Percentiles rank a stretch among this genome's conserved stretches.
These are phyloP conservation scores for Vitellaria paradoxa DNA, from an alignment of 179 eudicot genomes.

Conservation along the genomic window DNA sequence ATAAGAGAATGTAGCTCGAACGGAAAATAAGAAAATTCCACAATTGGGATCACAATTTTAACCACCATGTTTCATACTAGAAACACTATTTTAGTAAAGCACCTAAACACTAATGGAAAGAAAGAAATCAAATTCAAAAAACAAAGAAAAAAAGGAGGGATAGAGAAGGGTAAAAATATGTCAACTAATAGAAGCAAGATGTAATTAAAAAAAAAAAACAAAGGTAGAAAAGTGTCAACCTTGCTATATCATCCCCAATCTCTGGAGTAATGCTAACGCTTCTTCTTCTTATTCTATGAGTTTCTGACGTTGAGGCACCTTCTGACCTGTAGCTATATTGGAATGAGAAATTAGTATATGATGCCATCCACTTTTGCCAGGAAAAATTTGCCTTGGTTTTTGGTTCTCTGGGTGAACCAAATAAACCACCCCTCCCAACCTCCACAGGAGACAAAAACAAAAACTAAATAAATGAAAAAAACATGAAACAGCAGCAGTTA, in stretches of 20 bases:
- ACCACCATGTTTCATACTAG: neutral
- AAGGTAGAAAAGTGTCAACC: conserved; percentile 42
- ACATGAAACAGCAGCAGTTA: neutral
- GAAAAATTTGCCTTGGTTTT: neutral
- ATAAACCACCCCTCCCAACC: no score
- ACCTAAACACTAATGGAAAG: conserved; percentile 1
- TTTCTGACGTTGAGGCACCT: conserved; percentile 71
- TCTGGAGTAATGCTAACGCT: conserved; percentile 98
- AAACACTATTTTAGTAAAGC: neutral
- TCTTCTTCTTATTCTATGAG: conserved; percentile 84
- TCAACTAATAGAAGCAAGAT: neutral
- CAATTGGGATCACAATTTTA: no score
- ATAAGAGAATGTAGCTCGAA: no score
- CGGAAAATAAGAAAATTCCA: no score
- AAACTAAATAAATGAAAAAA: neutral
- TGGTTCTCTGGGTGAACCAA: neutral
- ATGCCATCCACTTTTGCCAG: neutral
- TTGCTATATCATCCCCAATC: conserved; percentile 97
- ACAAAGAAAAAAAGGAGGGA: neutral
- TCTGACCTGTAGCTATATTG: conserved; percentile 54
- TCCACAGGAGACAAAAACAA: no score
- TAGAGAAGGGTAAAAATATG: neutral
- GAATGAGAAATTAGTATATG: conserved; percentile 3
- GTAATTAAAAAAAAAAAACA: neutral
- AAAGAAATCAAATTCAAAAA: neutral